Evolutionary conservation across 345 rosid genomes (phyloP).

Genomic region (Linum lewisii): DNA sequence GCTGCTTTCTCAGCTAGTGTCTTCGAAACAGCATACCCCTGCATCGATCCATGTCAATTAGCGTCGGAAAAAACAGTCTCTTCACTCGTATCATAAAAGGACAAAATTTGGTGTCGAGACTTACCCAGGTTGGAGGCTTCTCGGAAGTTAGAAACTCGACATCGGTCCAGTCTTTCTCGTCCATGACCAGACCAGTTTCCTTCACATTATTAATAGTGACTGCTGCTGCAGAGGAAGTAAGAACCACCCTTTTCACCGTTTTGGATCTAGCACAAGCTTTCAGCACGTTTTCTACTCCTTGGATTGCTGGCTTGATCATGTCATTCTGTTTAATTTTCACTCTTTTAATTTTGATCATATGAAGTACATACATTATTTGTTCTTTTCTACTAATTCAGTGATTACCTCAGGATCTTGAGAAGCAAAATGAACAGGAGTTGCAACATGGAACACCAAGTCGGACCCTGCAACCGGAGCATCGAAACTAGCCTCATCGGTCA

Average conservation of each 20-base stretch:
- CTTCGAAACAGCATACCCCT: constrained; percentile 80
- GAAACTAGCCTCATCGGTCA: constrained; percentile 58
- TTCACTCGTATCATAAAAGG: too few relatives aligned
- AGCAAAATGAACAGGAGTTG: constrained; percentile 77
- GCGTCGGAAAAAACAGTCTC: too few relatives aligned
- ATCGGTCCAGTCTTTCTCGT: constrained; percentile 71
- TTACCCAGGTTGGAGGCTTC: constrained; percentile 90
- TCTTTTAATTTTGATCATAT: too few relatives aligned
- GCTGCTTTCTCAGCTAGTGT: constrained; percentile 70
- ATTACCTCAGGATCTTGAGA: constrained; percentile 81
- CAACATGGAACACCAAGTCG: constrained; percentile 77
- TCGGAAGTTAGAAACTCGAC: constrained; percentile 46
- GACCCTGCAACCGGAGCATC: constrained; percentile 49
- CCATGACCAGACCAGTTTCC: constrained; percentile 56
- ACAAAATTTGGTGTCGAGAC: background rate
- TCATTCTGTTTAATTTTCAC: constrained; percentile 70
- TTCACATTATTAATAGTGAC: constrained; percentile 47
- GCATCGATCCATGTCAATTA: too few relatives aligned
- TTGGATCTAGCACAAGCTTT: constrained; percentile 52
- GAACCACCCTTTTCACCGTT: constrained; percentile 61
- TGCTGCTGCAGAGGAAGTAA: constrained; percentile 90
- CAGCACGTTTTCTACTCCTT: constrained; percentile 75
- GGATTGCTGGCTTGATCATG: constrained; percentile 79
- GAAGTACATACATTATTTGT: too few relatives aligned
- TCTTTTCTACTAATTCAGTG: background rate